These are phyloP conservation scores for Sclerotinia trifoliorum DNA, from an alignment of 2,329 filamentous ascomycete species.

Conservation along the genomic window DNA sequence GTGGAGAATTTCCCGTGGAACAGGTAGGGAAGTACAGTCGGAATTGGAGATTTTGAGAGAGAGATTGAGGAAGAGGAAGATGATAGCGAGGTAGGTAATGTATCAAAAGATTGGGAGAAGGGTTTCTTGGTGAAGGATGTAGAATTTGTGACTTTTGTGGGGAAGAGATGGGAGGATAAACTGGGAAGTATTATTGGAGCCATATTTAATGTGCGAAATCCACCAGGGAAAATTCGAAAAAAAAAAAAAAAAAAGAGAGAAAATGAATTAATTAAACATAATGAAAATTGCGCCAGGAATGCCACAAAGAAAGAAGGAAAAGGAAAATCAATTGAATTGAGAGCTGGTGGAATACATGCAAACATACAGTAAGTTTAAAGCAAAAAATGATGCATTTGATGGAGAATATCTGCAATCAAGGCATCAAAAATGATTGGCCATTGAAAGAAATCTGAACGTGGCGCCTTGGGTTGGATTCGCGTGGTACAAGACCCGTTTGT, in stretches of 20 bases:
- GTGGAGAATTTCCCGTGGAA: conserved; percentile 6
- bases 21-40: not conserved
- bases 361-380: not conserved
- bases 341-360: not conserved
- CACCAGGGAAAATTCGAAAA: not conserved
- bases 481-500: conserved; percentile 14
- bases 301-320: not conserved
- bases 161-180: not conserved
- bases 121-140: not conserved
- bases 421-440: conserved; percentile 22
- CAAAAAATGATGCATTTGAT: not conserved
- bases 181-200: conserved; percentile 5
- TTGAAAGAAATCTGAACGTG: conserved; percentile 19
- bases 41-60: not conserved
- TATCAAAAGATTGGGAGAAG: not conserved
- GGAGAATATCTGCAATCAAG: not conserved
- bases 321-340: conserved; percentile 4
- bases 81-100: not conserved
- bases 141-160: not conserved
- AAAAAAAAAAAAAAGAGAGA: not conserved
- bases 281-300: not conserved
- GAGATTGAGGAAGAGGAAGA: not conserved
- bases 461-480: conserved; percentile 21
- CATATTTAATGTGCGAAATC: not conserved
- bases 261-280: not conserved